A percentile compares a stretch with the other conserved stretches of the same genome.
Conservation (phyloP, 225 moss, liverwort and hornwort species). For the Marchantia paleacea region DNA sequence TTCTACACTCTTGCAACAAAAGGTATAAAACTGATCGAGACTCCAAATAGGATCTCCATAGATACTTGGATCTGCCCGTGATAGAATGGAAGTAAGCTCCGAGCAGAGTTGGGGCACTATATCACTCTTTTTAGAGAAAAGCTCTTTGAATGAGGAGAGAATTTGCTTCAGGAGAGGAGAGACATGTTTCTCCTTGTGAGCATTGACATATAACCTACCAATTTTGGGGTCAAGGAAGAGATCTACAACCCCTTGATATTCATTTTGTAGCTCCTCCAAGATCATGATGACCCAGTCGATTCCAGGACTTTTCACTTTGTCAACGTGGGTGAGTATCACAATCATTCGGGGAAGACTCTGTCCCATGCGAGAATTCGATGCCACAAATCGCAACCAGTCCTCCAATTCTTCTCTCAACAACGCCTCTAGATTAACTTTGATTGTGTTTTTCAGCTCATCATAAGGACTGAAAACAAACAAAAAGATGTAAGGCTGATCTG, state of each 20-base stretch:
- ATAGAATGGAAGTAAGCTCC: background rate
- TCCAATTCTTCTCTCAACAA: constrained; percentile 3
- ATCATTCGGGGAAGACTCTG: constrained; percentile 2
- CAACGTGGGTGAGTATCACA: constrained; percentile 11
- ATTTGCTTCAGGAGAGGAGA: background rate
- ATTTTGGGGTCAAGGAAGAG: background rate
- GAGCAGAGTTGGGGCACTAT: background rate
- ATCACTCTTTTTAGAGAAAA: background rate
- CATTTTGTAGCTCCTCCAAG: background rate
- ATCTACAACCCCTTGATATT: background rate
- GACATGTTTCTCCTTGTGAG: background rate
- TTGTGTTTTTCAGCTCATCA: background rate
- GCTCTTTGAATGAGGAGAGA: background rate
- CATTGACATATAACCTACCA: background rate
- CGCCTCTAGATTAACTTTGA: background rate
- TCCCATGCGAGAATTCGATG: constrained; percentile 9
- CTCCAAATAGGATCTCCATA: background rate
- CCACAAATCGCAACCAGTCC: constrained; percentile 17
- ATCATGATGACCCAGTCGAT: background rate
- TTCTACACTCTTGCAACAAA: background rate
- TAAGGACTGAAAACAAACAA: constrained; percentile 26
- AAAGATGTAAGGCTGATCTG: constrained; percentile 9
- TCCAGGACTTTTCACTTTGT: background rate
- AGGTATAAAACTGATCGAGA: background rate
- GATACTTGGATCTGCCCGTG: too few species aligned